A percentile compares a stretch with the other conserved stretches of the same genome.
Conservation (phyloP, 768 basidiomycete genomes). For the Neoboletus magnificus region DNA sequence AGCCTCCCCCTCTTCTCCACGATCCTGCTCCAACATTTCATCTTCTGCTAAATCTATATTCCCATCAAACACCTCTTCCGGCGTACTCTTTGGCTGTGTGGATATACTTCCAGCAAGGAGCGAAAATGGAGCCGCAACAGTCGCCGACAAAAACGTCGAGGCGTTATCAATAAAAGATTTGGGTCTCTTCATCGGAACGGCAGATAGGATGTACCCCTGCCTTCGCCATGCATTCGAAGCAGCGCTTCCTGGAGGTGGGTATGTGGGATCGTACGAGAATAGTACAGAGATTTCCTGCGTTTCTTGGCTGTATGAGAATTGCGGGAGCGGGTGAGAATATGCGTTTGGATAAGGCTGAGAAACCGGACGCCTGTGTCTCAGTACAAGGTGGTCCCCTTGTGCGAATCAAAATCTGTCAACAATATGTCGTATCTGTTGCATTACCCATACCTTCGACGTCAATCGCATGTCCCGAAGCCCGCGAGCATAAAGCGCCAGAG, state of each 20-base stretch:
- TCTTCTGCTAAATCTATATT: constrained; percentile 74
- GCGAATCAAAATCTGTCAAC: constrained; percentile 7
- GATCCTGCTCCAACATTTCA: constrained; percentile 75
- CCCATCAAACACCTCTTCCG: constrained; percentile 64
- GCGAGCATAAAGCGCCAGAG: constrained; percentile 72
- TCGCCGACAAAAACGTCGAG: constrained; percentile 58
- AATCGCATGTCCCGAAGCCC: constrained; percentile 76
- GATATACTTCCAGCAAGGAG: constrained; percentile 41
- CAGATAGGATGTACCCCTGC: constrained; percentile 59
- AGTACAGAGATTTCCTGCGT: constrained; percentile 58
- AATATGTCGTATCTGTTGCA: not conserved
- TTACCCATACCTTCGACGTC: constrained; percentile 63
- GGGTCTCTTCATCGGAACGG: constrained; percentile 66
- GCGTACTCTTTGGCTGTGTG: constrained; percentile 42
- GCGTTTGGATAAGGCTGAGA: constrained; percentile 75
- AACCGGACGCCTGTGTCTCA: constrained; percentile 74
- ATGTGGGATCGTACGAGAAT: constrained; percentile 64
- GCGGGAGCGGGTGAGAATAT: constrained; percentile 74
- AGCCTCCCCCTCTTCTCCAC: constrained; percentile 72
- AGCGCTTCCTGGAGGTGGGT: constrained; percentile 38
- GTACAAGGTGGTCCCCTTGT: constrained; percentile 60
- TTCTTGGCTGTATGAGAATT: constrained; percentile 54
- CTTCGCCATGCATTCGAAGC: constrained; percentile 50
- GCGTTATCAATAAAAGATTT: constrained; percentile 71
- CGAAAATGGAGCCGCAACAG: constrained; percentile 57